Evolutionary conservation across 2,329 filamentous ascomycete species (phyloP), one percentile per base, ranked within the genome.

Genomic region (Albifimbria verrucaria): DNA sequence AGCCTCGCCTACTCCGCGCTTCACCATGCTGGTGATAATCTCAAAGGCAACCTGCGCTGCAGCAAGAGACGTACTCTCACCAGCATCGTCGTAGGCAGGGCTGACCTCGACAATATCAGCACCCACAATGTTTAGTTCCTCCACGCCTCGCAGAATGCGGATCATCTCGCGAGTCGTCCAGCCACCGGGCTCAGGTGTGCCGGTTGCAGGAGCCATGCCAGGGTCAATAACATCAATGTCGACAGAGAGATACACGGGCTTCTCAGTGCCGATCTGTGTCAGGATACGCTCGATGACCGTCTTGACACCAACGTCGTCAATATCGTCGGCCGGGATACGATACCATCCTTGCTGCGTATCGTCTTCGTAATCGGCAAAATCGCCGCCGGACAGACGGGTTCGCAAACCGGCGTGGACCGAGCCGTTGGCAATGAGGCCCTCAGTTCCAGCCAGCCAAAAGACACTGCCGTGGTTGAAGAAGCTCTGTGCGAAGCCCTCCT

Each of bases 91-190:
- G 66, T 93, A 95, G 20, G 87, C 87, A 0, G 90, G 90, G 39
- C 86, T 83, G 9, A 94, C 90, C 75, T 95, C 90, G 6, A 95
- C 90, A 49, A 94, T 81, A 71, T 94, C 90, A 0, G 89, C 90
- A 1, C 89, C 90, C 2, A 94, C 87, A 5, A 95, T 74, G 65
- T 95, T 94, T 68, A 95, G 68, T 0, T 75, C 81, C 72, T 94
- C 90, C 26, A 95, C 80, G 0, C 88, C 89, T 41, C 90, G 77
- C 65, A 95, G 69, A 52, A 94, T 89, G 9, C 87, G 77, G 57
- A 93, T 92, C 60, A 95, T 73, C 73, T 95, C 90, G 44, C 90
- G 76, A 20, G 87, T 92, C 3, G 88, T 92, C 90, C 90, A 94
- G 24, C 90, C 90, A 55, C 90, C 90, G 0, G 89, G 86, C 72